phyloP scores from a whole-genome alignment of 2,329 filamentous ascomycete species.

The Fusarium kyushuense region DNA sequence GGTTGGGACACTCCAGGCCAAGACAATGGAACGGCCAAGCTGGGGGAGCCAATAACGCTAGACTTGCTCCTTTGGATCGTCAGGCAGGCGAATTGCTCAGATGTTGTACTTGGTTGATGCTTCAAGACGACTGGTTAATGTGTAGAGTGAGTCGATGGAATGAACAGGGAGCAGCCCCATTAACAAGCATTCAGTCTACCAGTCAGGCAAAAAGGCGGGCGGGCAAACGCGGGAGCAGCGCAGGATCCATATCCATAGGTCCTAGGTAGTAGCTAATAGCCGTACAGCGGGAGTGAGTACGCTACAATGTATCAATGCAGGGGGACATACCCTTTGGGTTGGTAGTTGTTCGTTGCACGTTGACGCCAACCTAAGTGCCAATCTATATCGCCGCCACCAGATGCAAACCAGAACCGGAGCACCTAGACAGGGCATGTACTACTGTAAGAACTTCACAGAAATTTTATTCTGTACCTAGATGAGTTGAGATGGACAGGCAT shows the following conservation, averaged over 20 bases:
- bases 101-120: slow-evolving; percentile 43
- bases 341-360: background rate
- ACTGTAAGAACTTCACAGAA: slow-evolving; percentile 4
- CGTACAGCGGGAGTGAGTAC: background rate
- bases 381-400: slow-evolving; percentile 14
- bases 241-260: background rate
- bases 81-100: slow-evolving; percentile 43
- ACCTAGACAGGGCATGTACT: slow-evolving; percentile 7
- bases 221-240: slow-evolving; percentile 32
- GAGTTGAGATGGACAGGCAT: slow-evolving; percentile 13
- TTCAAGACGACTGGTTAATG: slow-evolving; percentile 35
- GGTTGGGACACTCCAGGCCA: slow-evolving; percentile 26
- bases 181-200: slow-evolving; percentile 5
- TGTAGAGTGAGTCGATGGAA: slow-evolving; percentile 21
- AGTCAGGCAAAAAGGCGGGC: slow-evolving; percentile 31
- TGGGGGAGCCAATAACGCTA: slow-evolving; percentile 45
- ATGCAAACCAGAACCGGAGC: slow-evolving; percentile 14
- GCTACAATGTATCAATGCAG: slow-evolving; percentile 15
- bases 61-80: slow-evolving; percentile 46
- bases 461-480: background rate
- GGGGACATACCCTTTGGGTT: slow-evolving; percentile 26
- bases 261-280: background rate
- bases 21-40: slow-evolving; percentile 37
- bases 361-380: slow-evolving; percentile 5
- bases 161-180: slow-evolving; percentile 40